phyloP scores from a whole-genome alignment of 495 filamentous ascomycete genomes.

The Penicillium manginii region DNA sequence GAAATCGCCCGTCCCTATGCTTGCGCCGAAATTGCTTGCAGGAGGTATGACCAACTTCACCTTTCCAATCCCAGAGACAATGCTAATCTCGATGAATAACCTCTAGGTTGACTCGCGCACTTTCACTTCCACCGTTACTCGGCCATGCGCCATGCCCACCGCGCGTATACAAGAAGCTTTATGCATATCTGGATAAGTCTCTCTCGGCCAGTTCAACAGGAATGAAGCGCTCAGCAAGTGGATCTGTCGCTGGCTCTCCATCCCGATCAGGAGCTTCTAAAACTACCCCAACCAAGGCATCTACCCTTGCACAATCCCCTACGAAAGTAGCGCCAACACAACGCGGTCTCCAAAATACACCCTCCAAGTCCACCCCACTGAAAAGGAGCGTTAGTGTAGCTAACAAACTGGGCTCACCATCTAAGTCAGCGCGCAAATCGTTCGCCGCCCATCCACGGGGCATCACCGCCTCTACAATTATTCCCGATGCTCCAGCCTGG shows the following conservation, averaged over 20 bases:
- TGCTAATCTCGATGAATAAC: conserved; percentile 8
- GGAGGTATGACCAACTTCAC: conserved; percentile 57
- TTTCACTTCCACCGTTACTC: conserved; percentile 82
- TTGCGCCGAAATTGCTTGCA: conserved; percentile 91
- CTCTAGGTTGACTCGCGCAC: conserved; percentile 72
- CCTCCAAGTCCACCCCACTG: conserved; percentile 46
- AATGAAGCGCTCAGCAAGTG: conserved; percentile 35
- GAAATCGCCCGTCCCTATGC: conserved; percentile 86
- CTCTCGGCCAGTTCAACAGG: conserved; percentile 51
- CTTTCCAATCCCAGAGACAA: neutral
- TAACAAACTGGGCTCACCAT: conserved; percentile 21
- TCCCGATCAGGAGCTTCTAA: conserved; percentile 31
- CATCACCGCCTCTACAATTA: conserved; percentile 32
- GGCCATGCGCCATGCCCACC: conserved; percentile 83
- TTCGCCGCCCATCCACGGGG: conserved; percentile 23
- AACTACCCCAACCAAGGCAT: conserved; percentile 39
- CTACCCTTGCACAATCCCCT: conserved; percentile 33
- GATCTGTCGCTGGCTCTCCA: conserved; percentile 35
- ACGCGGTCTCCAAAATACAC: conserved; percentile 44
- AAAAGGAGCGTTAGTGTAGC: conserved; percentile 37
- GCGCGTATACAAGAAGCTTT: conserved; percentile 81
- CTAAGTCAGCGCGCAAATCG: conserved; percentile 29
- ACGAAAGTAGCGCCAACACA: conserved; percentile 38
- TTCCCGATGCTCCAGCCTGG: conserved; percentile 64
- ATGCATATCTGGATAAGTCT: conserved; percentile 75